phyloP scores from a whole-genome alignment of 2,329 filamentous ascomycete genomes.

The Fusarium staphyleae region DNA sequence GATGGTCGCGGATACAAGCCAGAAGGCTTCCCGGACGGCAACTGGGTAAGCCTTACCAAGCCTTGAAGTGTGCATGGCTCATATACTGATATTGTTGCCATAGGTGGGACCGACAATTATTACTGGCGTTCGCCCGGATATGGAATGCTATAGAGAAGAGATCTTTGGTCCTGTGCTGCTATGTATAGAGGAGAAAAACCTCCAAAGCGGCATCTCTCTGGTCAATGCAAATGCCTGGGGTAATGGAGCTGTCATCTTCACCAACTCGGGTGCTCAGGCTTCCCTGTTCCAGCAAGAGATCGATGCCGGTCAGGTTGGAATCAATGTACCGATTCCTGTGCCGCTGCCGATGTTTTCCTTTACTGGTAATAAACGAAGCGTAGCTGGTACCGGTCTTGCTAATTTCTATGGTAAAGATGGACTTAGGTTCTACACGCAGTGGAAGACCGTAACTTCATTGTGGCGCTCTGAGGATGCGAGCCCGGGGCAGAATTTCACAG shows the following conservation, averaged over 20 bases:
- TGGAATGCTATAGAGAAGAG: slow-evolving; percentile 81
- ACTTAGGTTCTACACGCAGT: slow-evolving; percentile 87
- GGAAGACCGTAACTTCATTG: slow-evolving; percentile 89
- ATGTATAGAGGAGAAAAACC: slow-evolving; percentile 73
- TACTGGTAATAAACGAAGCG: slow-evolving; percentile 78
- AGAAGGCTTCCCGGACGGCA: slow-evolving; percentile 71
- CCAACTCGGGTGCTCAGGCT: slow-evolving; percentile 73
- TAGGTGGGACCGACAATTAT: slow-evolving; percentile 77
- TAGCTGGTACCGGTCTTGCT: slow-evolving; percentile 85
- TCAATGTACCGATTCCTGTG: slow-evolving; percentile 77
- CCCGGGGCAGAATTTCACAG: slow-evolving; percentile 22
- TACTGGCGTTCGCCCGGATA: slow-evolving; percentile 74
- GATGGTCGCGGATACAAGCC: slow-evolving; percentile 79
- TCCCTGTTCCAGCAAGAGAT: slow-evolving; percentile 76
- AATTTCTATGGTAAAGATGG: slow-evolving; percentile 93
- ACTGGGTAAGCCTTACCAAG: slow-evolving; percentile 52
- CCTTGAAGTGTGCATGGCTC: rapidly evolving
- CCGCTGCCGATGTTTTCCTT: slow-evolving; percentile 72
- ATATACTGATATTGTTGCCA: not conserved
- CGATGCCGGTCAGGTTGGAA: slow-evolving; percentile 79
- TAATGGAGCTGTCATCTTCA: slow-evolving; percentile 82
- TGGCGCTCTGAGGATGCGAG: slow-evolving; percentile 58
- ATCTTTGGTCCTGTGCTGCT: slow-evolving; percentile 83
- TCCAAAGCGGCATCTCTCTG: slow-evolving; percentile 77
- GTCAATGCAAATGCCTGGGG: slow-evolving; percentile 85